Evolutionary conservation across 768 basidiomycete genomes (phyloP).

Genomic region (Boletus vinaceobasis): DNA sequence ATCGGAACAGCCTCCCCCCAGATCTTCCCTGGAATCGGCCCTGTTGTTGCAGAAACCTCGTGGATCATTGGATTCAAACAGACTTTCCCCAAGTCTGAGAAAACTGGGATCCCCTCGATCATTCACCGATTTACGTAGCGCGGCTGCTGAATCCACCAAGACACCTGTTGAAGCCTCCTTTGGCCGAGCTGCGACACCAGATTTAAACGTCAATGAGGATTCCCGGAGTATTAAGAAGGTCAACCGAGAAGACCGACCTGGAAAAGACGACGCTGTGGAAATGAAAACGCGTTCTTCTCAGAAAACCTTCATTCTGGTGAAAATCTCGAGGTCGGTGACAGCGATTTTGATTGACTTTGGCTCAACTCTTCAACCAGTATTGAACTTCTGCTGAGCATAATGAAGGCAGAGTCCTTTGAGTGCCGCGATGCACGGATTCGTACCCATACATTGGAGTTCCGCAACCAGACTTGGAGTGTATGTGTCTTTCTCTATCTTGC

Average conservation of each 20-base stretch:
- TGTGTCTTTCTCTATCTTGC: conserved; percentile 26
- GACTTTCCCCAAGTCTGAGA: conserved; percentile 42
- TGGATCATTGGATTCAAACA: conserved; percentile 31
- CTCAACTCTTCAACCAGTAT: conserved; percentile 42
- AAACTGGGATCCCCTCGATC: conserved; percentile 62
- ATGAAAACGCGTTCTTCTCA: conserved; percentile 79
- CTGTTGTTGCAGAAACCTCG: conserved; percentile 33
- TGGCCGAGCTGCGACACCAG: conserved; percentile 12
- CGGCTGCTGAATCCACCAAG: conserved; percentile 36
- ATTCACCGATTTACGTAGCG: conserved; percentile 62
- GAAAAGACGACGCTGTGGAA: conserved; percentile 62
- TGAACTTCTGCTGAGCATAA: conserved; percentile 70
- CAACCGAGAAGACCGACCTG: conserved; percentile 17
- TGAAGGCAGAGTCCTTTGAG: conserved; percentile 82
- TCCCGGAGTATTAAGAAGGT: conserved; percentile 15
- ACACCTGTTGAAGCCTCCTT: conserved; percentile 7
- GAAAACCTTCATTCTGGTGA: conserved; percentile 81
- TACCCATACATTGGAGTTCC: conserved; percentile 77
- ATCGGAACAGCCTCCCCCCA: conserved; percentile 21
- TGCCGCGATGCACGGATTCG: conserved; percentile 76
- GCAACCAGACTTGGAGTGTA: conserved; percentile 81
- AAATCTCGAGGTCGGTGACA: conserved; percentile 58
- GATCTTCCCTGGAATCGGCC: conserved; percentile 54
- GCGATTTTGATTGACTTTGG: conserved; percentile 7
- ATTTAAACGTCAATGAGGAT: conserved; percentile 22